Base-by-base conservation (phyloP, 441 rosid species). In the Corymbia calophylla region DNA sequence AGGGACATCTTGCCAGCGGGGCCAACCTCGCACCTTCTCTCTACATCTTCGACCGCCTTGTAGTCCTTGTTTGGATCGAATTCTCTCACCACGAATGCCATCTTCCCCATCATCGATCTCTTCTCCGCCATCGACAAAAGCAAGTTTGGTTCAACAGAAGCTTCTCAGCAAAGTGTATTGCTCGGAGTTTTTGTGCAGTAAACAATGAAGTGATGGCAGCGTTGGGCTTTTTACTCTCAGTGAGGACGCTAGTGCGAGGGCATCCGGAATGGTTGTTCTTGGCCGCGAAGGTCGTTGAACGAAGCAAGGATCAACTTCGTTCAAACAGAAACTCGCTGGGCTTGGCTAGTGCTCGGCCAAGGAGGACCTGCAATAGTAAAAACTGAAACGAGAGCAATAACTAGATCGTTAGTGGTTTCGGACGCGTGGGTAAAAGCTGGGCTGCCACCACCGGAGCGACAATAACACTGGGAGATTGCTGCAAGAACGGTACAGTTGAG, bases 1-100 rank as follows among this genome's bases (percentile, higher is more conserved):
- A 87, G 54, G 55, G 88, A 87, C 81, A 68, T 64, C 81, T 66
- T 64, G 84, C 88, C 84, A 23, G 64, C 55, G 12, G 19, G 88
- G 53, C 88, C 88, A 21, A 87, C 88, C 81, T 87, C 88, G 81
- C 88, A 87, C 54, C 84, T 87, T 68, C 88, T 87, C 84, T 87
- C 88, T 1, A 66, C 84, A 31, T 87, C 88, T 13, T 87, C 88
- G 10, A 87, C 88, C 77, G 53, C 81, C 14, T 19, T 66, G 32
- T 84, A 53, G 55, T 87, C 88, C 88, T 31, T 87, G 39, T 60
- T 66, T 16, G 53, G 81, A 62, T 87, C 81, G 56, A 60, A 87
- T 68, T 64, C 88, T 68, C 88, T 68, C 48, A 87, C 70, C 21
- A 49, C 27, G 23, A 73, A 73, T 25, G 82, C 82, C 29, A 49